Evolutionary conservation across 148 eudicot genomes (phyloP), one percentile per base, ranked within the genome.

Genomic region (Arbutus unedo): DNA sequence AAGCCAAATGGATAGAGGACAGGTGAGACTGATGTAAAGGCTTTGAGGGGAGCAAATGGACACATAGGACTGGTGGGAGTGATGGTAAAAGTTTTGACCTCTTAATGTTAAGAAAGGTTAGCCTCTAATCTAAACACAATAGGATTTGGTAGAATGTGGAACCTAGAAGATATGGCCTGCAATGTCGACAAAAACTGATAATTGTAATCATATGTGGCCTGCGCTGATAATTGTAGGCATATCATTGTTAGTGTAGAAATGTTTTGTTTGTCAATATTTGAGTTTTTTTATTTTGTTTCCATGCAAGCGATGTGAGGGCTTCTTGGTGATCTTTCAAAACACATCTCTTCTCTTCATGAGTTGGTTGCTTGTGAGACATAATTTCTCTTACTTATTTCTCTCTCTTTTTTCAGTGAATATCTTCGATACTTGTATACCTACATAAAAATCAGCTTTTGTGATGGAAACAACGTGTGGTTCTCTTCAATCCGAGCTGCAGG

Each of bases 401-500:
- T 50, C 76, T 51, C 19, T 77, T 18, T 21, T 8, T 57, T 23
- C 81, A 83, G 81, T 82, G 76, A 77, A 41, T 56, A 51, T 21
- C 23, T 15, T 70, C 81, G 47, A 76, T 48, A 85, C 84, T 41
- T 41, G 8, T 83, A 81, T 77, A 77, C 85, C 83, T 84, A 74
- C 50, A 57, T n/a, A 87, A 83, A 78, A 83, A 82, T 70, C 82
- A 87, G 85, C 78, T 81, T 81, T 71, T 83, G 43, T 85, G 84
- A 87, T 90, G 93, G 94, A 88, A 86, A 87, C 90, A 3, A 86
- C 94, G 11, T 92, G 95, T 81, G 89, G 81, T 13, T 84, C 90
- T 85, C 91, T 94, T 85, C 86, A 90, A 21, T 85, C 81, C 67
- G 94, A 93, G 85, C 82, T 94, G 55, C 92, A 93, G 98, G 98